phyloP scores from a whole-genome alignment of 768 basidiomycete species.

The Collybia sp. region DNA sequence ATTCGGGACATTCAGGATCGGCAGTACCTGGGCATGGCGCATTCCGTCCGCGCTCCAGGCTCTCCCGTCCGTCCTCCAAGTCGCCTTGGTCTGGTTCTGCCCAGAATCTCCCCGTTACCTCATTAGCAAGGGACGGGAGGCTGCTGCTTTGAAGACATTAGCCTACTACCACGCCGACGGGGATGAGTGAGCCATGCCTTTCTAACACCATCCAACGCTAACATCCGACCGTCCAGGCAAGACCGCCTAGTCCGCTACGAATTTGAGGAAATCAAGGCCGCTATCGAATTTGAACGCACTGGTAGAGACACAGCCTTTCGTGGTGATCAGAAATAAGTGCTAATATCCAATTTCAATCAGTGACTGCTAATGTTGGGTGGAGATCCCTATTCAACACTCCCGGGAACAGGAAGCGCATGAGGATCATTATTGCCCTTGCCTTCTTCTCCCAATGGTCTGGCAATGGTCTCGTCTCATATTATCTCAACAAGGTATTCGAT shows the following conservation, averaged over 20 bases:
- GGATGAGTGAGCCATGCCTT: slow-evolving; percentile 37
- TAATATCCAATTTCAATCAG: slow-evolving; percentile 17
- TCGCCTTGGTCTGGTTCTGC: slow-evolving; percentile 59
- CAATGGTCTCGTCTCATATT: slow-evolving; percentile 81
- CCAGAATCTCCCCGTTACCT: slow-evolving; percentile 88
- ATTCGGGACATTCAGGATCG: slow-evolving; percentile 73
- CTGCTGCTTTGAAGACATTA: slow-evolving; percentile 61
- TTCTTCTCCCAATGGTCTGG: slow-evolving; percentile 89
- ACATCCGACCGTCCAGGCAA: slow-evolving; percentile 23
- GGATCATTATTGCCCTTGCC: slow-evolving; percentile 71
- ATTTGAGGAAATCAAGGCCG: slow-evolving; percentile 77
- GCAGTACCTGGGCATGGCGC: slow-evolving; percentile 76
- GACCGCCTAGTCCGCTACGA: slow-evolving; percentile 72
- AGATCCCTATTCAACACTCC: slow-evolving; percentile 58
- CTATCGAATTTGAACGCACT: slow-evolving; percentile 62
- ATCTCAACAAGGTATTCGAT: slow-evolving; percentile 69
- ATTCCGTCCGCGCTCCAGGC: slow-evolving; percentile 75
- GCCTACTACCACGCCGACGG: slow-evolving; percentile 85
- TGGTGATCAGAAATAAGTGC: background rate
- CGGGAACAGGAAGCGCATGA: slow-evolving; percentile 74
- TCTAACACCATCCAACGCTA: background rate
- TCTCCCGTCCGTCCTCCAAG: slow-evolving; percentile 62
- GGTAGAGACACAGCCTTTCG: slow-evolving; percentile 11
- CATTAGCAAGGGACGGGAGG: slow-evolving; percentile 68
- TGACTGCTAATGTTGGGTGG: slow-evolving; percentile 60